Evolutionary conservation across 805 yeast species (phyloP).

Genomic region (Zygotorulaspora danielsina): DNA sequence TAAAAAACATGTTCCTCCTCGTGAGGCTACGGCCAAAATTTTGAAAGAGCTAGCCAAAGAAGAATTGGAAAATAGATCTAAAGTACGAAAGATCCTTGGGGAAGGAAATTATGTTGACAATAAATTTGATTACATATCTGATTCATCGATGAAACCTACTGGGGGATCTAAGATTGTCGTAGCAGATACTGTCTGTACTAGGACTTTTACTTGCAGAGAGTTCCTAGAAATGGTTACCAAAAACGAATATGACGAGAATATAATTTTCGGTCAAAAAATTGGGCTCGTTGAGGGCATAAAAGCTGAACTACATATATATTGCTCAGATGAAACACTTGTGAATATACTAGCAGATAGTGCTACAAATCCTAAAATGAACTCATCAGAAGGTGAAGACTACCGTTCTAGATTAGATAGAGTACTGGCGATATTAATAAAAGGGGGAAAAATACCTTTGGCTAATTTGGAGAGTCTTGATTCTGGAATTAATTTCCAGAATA

Average conservation of each 20-base stretch:
- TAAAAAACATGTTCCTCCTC: conserved; percentile 39
- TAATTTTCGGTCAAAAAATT: not conserved
- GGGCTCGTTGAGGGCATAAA: conserved; percentile 22
- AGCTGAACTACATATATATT: conserved; percentile 44
- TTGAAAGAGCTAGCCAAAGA: conserved; percentile 36
- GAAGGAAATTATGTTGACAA: conserved; percentile 35
- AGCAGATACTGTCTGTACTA: conserved; percentile 31
- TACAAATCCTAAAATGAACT: not conserved
- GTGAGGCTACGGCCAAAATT: conserved; percentile 35
- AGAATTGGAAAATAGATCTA: conserved; percentile 44
- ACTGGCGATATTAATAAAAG: conserved; percentile 1
- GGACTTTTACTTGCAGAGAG: conserved; percentile 34
- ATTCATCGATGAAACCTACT: conserved; percentile 46
- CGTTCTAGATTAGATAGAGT: not conserved
- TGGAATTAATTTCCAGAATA: not conserved
- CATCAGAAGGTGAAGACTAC: not conserved
- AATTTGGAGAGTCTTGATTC: conserved; percentile 1
- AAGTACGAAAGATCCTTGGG: conserved; percentile 34
- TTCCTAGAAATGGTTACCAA: conserved; percentile 13
- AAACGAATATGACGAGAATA: not conserved
- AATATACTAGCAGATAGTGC: conserved; percentile 1
- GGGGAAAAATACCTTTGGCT: conserved; percentile 1
- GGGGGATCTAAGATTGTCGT: conserved; percentile 54
- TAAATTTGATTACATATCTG: conserved; percentile 46
- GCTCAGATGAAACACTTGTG: conserved; percentile 46